Conservation (phyloP, 148 eudicot genomes). For the Polygonum aviculare region DNA sequence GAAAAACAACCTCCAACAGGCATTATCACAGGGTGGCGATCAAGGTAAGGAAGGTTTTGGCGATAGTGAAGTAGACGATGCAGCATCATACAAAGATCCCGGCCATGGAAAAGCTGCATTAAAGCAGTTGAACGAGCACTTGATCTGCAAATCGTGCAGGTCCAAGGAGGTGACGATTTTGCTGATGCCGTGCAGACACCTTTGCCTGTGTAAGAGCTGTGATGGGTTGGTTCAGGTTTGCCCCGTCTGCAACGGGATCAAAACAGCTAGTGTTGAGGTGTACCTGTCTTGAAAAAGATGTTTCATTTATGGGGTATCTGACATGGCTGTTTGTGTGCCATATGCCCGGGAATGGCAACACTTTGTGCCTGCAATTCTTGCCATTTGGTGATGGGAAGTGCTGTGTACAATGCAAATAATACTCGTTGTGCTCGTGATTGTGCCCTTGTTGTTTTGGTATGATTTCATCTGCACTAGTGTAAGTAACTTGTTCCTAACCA, state of each 20-base stretch:
- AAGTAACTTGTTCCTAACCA: background rate
- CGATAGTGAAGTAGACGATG: slow-evolving; percentile 70
- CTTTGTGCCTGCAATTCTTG: background rate
- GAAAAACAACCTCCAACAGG: slow-evolving; percentile 67
- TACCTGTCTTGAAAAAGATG: slow-evolving; percentile 44
- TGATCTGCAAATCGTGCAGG: slow-evolving; percentile 57
- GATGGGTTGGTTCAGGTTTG: slow-evolving; percentile 42
- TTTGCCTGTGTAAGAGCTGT: slow-evolving; percentile 66
- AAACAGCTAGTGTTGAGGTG: slow-evolving; percentile 60
- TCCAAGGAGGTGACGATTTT: slow-evolving; percentile 43
- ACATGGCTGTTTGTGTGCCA: background rate
- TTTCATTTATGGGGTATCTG: too few species aligned
- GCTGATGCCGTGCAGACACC: slow-evolving; percentile 76
- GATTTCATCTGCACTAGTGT: background rate
- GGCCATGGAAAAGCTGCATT: slow-evolving; percentile 26
- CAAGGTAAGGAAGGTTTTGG: slow-evolving; percentile 77
- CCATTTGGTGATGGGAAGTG: background rate
- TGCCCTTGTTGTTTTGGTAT: background rate
- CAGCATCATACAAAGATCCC: slow-evolving; percentile 54
- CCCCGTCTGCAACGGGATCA: slow-evolving; percentile 55
- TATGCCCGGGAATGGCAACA: background rate
- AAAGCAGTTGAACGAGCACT: slow-evolving; percentile 19
- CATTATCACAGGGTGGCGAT: slow-evolving; percentile 48
- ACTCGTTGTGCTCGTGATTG: background rate
- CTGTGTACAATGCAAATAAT: background rate